Conservation (phyloP, 352 stramenopile genomes). For the Globisporangium paddicum region DNA sequence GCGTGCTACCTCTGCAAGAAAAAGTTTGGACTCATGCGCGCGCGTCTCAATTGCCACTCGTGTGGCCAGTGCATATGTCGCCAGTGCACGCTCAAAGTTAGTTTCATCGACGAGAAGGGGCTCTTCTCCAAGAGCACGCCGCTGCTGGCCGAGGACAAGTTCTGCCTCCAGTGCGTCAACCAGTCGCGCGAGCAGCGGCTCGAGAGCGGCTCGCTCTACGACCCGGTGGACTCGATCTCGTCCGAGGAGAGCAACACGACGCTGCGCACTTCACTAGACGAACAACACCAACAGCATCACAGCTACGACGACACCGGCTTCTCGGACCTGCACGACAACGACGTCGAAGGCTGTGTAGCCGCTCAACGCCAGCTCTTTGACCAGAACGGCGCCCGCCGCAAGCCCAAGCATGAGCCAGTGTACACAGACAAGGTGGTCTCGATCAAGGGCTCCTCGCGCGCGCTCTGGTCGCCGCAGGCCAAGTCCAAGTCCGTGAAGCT, state of each 20-base stretch:
- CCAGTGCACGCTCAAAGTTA: constrained; percentile 8
- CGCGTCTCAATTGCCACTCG: constrained; percentile 9
- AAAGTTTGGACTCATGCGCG: constrained; percentile 9
- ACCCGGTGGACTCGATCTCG: constrained; percentile 1
- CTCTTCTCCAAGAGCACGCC: neutral
- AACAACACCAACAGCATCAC: neutral
- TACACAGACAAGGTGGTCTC: constrained; percentile 4
- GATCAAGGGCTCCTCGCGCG: constrained; percentile 3
- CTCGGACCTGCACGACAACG: constrained; percentile 5
- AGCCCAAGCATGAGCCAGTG: neutral
- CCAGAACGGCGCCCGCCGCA: neutral
- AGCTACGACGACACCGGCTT: neutral
- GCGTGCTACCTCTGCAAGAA: constrained; percentile 14
- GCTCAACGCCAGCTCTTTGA: neutral
- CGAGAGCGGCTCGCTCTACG: neutral
- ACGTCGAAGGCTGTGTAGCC: neutral
- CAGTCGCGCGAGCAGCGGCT: constrained; percentile 3
- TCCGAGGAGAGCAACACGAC: constrained; percentile 5
- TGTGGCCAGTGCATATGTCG: constrained; percentile 7
- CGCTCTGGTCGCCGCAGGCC: neutral
- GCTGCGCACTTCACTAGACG: neutral
- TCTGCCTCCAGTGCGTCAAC: constrained; percentile 7
- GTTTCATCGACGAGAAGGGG: constrained; percentile 7
- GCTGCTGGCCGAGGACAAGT: constrained; percentile 1
- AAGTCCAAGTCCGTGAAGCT: neutral